Percentiles rank a stretch among this genome's conserved stretches.
Conservation (phyloP, 208 protist species). For the Trypanosoma mega region DNA sequence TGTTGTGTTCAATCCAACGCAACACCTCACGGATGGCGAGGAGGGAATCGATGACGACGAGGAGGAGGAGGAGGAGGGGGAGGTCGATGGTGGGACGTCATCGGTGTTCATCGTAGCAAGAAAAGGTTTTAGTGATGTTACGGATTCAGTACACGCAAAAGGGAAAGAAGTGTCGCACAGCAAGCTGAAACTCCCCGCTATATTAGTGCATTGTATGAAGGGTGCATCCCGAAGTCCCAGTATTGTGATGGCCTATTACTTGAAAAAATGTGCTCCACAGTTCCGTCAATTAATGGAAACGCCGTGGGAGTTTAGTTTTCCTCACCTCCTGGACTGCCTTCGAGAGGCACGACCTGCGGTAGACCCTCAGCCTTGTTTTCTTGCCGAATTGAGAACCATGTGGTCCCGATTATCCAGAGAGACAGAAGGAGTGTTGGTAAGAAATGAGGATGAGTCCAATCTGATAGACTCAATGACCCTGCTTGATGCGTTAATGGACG, state of each 20-base stretch:
- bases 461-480: not conserved
- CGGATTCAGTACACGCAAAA: too few species aligned
- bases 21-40: too few species aligned
- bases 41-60: too few species aligned
- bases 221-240: slow-evolving; percentile 77
- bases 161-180: too few species aligned
- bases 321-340: slow-evolving; percentile 39
- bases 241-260: slow-evolving; percentile 65
- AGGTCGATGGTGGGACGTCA: too few species aligned
- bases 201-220: slow-evolving; percentile 82
- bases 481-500: not conserved
- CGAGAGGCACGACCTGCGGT: slow-evolving; percentile 44
- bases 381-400: slow-evolving; percentile 51
- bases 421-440: not conserved
- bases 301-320: slow-evolving; percentile 11
- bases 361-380: slow-evolving; percentile 69
- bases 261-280: slow-evolving; percentile 20
- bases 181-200: slow-evolving; percentile 22
- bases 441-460: too few species aligned
- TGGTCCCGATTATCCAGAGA: slow-evolving; percentile 32
- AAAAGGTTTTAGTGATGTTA: too few species aligned
- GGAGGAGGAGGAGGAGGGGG: too few species aligned
- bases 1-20: too few species aligned
- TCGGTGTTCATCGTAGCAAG: too few species aligned
- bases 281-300: slow-evolving; percentile 3